Percentiles rank a stretch among this genome's conserved stretches.
Conservation (phyloP, 2,329 filamentous ascomycete species). For the Fusarium drepaniforme region DNA sequence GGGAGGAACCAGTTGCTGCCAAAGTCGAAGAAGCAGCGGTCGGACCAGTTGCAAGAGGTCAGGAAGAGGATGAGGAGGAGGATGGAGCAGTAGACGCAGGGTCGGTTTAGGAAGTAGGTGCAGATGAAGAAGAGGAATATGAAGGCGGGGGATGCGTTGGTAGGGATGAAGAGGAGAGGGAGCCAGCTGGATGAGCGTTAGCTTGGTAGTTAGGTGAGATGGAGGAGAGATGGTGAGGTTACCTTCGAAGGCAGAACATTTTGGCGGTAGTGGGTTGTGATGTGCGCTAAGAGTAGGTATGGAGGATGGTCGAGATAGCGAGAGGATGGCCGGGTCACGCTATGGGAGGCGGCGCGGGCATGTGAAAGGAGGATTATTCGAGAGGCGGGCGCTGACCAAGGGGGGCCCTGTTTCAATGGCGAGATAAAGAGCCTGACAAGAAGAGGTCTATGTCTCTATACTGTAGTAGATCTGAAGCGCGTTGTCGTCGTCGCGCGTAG, state of each 20-base stretch:
- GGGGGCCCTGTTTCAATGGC: no score
- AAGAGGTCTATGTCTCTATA: background rate
- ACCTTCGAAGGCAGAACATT: conserved; percentile 76
- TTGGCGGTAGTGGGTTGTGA: conserved; percentile 28
- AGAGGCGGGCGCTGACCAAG: background rate
- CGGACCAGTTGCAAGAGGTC: conserved; percentile 90
- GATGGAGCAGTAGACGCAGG: conserved; percentile 97
- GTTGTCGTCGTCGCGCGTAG: conserved; percentile 17
- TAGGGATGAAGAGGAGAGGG: conserved; percentile 88
- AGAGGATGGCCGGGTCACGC: conserved; percentile 6
- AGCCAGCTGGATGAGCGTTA: conserved; percentile 75
- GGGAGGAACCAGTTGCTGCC: conserved; percentile 93
- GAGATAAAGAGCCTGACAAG: background rate
- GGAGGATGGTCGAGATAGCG: background rate
- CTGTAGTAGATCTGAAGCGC: background rate
- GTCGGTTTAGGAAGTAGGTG: conserved; percentile 95
- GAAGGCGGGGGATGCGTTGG: conserved; percentile 86
- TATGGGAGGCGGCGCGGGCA: conserved; percentile 16
- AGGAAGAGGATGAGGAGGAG: conserved; percentile 95
- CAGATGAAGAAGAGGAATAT: conserved; percentile 91
- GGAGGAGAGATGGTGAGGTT: conserved; percentile 27
- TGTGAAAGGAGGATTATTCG: conserved; percentile 11
- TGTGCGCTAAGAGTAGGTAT: conserved; percentile 14
- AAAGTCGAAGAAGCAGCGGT: conserved; percentile 94
- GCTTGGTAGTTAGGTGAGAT: background rate